These are phyloP conservation scores for Mycena sp. DNA, from an alignment of 1,284 basidiomycete genomes.

Conservation along the genomic window DNA sequence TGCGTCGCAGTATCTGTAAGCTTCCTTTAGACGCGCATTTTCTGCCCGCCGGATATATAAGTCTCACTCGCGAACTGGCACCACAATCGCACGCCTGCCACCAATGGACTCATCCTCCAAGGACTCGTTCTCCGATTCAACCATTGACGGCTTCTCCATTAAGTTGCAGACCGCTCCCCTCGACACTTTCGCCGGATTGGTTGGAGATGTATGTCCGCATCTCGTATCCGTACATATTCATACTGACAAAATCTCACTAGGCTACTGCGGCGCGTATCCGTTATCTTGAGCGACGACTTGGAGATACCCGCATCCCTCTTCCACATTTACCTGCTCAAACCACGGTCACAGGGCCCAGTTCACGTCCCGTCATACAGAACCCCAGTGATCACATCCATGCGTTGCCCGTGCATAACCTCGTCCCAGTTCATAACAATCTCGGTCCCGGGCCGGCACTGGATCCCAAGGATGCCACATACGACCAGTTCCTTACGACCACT, in stretches of 20 bases:
- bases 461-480: background rate
- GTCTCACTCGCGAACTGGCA: background rate
- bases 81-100: background rate
- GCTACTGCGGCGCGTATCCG: background rate
- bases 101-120: background rate
- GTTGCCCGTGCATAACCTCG: background rate
- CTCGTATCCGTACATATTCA: background rate
- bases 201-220: background rate
- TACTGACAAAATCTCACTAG: background rate
- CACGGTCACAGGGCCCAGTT: too few species aligned
- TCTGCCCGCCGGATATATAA: background rate
- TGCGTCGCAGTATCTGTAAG: too few species aligned
- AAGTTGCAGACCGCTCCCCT: background rate
- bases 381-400: background rate
- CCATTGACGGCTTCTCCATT: background rate
- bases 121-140: background rate
- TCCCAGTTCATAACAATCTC: background rate
- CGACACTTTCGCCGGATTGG: background rate
- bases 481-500: background rate
- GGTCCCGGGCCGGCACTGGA: background rate
- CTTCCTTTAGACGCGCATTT: too few species aligned
- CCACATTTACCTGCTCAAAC: background rate
- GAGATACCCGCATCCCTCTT: background rate
- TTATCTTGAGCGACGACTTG: background rate
- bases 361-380: background rate